phyloP scores from a whole-genome alignment of 2,329 filamentous ascomycete species.

The Stagonosporopsis vannaccii region DNA sequence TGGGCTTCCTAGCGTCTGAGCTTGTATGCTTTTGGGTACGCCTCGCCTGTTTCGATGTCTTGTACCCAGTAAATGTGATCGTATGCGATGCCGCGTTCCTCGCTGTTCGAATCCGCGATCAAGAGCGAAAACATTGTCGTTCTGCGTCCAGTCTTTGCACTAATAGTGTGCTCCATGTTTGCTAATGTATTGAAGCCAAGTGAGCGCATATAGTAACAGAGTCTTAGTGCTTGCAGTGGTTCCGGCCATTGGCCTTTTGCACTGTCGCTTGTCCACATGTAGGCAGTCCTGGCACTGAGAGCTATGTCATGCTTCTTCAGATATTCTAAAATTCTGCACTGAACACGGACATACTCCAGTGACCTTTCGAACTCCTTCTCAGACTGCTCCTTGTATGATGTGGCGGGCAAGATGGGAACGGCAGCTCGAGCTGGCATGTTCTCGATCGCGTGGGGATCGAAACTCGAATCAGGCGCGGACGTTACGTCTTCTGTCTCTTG shows the following conservation, averaged over 20 bases:
- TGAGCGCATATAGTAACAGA: conserved; percentile 45
- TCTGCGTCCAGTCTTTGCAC: neutral
- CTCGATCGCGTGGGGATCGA: neutral
- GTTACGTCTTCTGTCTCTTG: no score
- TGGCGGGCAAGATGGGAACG: conserved; percentile 18
- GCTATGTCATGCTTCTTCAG: conserved; percentile 22
- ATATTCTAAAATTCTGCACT: conserved; percentile 24
- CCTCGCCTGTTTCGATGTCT: conserved; percentile 8
- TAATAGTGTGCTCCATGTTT: conserved; percentile 2
- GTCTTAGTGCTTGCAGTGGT: conserved; percentile 28
- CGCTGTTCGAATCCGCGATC: conserved; percentile 18
- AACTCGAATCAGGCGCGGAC: no score
- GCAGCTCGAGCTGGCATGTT: conserved; percentile 11
- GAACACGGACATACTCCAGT: conserved; percentile 27
- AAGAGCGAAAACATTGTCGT: conserved; percentile 16
- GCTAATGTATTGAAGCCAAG: conserved; percentile 33
- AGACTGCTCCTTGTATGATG: conserved; percentile 28
- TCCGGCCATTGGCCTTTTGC: neutral
- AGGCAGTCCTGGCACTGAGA: conserved; percentile 21
- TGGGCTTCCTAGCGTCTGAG: neutral
- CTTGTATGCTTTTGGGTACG: neutral
- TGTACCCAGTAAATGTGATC: conserved; percentile 35
- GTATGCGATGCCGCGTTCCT: neutral
- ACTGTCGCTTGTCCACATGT: conserved; percentile 24
- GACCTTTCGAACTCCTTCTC: conserved; percentile 18